phyloP scores from a whole-genome alignment of 2,329 filamentous ascomycete species.

The Acephala macrosclerotiorum region DNA sequence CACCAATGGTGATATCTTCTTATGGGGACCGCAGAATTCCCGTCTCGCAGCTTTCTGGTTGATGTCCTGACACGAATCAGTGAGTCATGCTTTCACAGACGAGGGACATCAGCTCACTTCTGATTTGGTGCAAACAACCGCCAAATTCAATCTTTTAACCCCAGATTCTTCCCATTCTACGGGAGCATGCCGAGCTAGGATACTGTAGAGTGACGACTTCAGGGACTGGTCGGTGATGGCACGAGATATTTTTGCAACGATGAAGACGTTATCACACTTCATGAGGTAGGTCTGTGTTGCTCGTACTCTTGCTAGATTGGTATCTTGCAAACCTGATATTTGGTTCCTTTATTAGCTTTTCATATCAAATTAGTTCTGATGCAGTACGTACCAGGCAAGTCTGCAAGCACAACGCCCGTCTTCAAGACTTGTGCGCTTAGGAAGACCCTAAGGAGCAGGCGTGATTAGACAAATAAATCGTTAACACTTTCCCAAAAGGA shows the following conservation, averaged over 20 bases:
- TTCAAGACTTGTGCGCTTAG: constrained; percentile 44
- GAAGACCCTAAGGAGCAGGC: constrained; percentile 40
- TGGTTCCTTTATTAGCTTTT: constrained; percentile 15
- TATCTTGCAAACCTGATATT: constrained; percentile 43
- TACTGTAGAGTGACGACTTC: constrained; percentile 43
- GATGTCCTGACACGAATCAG: constrained; percentile 40
- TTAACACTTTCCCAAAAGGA: neutral
- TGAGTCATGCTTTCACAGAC: constrained; percentile 1
- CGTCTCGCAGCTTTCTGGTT: constrained; percentile 37
- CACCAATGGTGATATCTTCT: constrained; percentile 29
- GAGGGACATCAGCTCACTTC: constrained; percentile 34
- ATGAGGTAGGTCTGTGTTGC: constrained; percentile 47
- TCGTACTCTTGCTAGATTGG: constrained; percentile 46
- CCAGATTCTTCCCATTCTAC: constrained; percentile 21
- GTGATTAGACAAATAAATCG: constrained; percentile 18
- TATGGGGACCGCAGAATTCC: constrained; percentile 41
- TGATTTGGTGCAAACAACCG: constrained; percentile 46
- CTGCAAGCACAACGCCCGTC: constrained; percentile 46
- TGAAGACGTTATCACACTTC: constrained; percentile 46
- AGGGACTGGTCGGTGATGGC: constrained; percentile 45
- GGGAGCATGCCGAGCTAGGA: constrained; percentile 42
- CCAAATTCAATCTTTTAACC: constrained; percentile 40
- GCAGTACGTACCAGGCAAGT: constrained; percentile 43
- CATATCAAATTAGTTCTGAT: constrained; percentile 8
- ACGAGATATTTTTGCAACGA: constrained; percentile 46